Conservation (phyloP, 2,329 filamentous ascomycete genomes). For the Clonostachys chloroleuca region DNA sequence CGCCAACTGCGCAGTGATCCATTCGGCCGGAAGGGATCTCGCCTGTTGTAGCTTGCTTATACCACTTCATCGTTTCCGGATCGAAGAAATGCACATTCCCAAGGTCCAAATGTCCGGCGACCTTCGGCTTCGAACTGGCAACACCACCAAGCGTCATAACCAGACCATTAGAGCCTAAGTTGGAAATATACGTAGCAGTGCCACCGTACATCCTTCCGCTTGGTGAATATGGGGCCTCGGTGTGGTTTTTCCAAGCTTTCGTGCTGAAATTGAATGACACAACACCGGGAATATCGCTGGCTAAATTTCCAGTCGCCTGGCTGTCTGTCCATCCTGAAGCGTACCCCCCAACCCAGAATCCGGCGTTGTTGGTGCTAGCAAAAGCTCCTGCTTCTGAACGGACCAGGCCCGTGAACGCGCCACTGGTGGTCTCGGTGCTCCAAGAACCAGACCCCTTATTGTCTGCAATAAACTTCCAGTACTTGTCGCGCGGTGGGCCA, state of each 20-base stretch:
- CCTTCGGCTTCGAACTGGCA: not conserved
- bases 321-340: no score
- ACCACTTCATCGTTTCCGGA: not conserved
- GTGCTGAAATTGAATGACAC: not conserved
- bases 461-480: constrained; percentile 23
- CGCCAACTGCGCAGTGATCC: not conserved
- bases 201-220: not conserved
- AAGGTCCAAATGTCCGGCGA: not conserved
- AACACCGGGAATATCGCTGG: no score
- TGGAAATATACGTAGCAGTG: not conserved
- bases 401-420: no score
- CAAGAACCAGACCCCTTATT: constrained; percentile 22
- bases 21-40: not conserved
- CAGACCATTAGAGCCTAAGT: not conserved
- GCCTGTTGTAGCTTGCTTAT: not conserved
- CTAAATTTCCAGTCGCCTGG: no score
- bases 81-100: not conserved
- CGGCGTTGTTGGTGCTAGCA: no score
- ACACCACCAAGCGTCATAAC: not conserved
- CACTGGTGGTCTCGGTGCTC: constrained; percentile 9
- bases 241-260: not conserved
- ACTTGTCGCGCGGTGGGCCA: no score
- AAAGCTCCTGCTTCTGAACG: no score
- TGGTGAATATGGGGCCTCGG: not conserved
- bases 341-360: no score